Evolutionary conservation across 257 asterid species (phyloP).

Genomic region (Rauvolfia tetraphylla): DNA sequence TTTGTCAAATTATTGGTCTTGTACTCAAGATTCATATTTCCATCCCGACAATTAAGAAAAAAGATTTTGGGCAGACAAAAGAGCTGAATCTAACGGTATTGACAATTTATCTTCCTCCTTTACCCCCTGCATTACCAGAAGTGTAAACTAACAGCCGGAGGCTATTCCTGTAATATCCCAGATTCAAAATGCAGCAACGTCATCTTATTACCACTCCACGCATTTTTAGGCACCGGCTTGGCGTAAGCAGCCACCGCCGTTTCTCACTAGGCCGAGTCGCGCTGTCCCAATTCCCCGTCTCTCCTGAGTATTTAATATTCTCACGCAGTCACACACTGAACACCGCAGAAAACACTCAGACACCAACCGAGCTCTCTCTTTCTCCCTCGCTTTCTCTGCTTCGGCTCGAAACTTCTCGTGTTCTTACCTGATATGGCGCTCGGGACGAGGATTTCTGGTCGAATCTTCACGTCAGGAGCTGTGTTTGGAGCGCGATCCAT

Average conservation of each 20-base stretch:
- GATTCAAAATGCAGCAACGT: background rate
- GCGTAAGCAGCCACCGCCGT: background rate
- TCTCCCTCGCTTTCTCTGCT: conserved; percentile 3
- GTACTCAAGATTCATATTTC: no score
- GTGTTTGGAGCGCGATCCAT: conserved; percentile 56
- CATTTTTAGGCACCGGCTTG: conserved; percentile 11
- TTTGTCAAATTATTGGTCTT: no score
- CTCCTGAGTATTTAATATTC: background rate
- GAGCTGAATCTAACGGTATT: no score
- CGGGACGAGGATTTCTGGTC: conserved; percentile 43
- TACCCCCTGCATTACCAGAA: background rate
- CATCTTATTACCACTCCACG: conserved; percentile 1
- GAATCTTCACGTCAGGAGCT: conserved; percentile 26
- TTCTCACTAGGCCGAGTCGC: background rate
- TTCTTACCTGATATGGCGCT: conserved; percentile 42
- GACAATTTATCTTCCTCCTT: background rate
- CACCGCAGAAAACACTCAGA: background rate
- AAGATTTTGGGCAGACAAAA: no score
- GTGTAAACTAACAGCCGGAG: background rate
- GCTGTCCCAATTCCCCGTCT: background rate
- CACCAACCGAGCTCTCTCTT: background rate
- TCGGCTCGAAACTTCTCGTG: conserved; percentile 2
- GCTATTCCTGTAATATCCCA: background rate
- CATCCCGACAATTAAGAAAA: no score
- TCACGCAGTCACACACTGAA: background rate